Conservation (phyloP, 176 grass and related monocot genomes). For the Triticum aestivum region IWGSC_CS_RefSeq_v2.1 NC_057806.1:458633589-458634088, state of each 20-base stretch:
- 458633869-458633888: slow-evolving; percentile 53
- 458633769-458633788: no score
- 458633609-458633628: neutral
- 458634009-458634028: slow-evolving; percentile 59
- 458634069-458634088: no score
- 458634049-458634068: slow-evolving; percentile 43
- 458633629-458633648: neutral
- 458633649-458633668: neutral
- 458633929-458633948: slow-evolving; percentile 61
- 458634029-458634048: slow-evolving; percentile 40
- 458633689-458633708: neutral
- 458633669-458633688: neutral
- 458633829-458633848: slow-evolving; percentile 16
- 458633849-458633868: slow-evolving; percentile 36
- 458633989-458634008: slow-evolving; percentile 6
- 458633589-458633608: neutral
- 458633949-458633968: slow-evolving; percentile 20
- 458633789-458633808: no score
- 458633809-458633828: neutral
- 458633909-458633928: slow-evolving; percentile 51
- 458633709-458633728: neutral
- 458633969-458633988: slow-evolving; percentile 55
- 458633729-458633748: neutral
- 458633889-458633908: slow-evolving; percentile 51
- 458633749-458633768: no score